Percentiles rank a stretch among this genome's conserved stretches.
These are phyloP conservation scores for Neurospora terricola DNA, from an alignment of 495 filamentous ascomycete genomes.

Conservation along the genomic window DNA sequence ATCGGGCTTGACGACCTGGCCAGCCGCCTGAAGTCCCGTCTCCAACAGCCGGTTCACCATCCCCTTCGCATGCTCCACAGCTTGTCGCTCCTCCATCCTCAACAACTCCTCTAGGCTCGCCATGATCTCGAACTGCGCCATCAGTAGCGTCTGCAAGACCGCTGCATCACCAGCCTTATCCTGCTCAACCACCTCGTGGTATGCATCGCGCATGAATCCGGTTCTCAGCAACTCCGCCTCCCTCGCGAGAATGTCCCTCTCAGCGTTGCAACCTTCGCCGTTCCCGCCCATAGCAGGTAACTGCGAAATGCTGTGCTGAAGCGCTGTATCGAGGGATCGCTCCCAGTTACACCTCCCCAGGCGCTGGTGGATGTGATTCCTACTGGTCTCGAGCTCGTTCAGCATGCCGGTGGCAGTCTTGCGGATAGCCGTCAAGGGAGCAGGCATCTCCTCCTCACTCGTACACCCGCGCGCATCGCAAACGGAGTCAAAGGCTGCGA, in stretches of 20 bases:
- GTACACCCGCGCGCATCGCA: constrained; percentile 52
- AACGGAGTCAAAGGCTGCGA: constrained; percentile 80
- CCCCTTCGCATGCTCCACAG: constrained; percentile 66
- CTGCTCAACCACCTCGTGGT: constrained; percentile 68
- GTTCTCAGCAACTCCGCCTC: constrained; percentile 80
- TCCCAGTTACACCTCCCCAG: constrained; percentile 78
- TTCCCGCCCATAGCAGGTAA: constrained; percentile 62
- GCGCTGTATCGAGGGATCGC: constrained; percentile 68
- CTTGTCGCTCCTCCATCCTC: constrained; percentile 70
- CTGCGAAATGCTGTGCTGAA: constrained; percentile 74
- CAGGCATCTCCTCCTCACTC: constrained; percentile 52
- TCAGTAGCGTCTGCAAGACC: constrained; percentile 69
- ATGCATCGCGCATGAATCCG: constrained; percentile 72
- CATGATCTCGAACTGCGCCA: constrained; percentile 86
- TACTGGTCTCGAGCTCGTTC: constrained; percentile 75
- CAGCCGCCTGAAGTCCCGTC: constrained; percentile 57
- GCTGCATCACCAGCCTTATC: constrained; percentile 72
- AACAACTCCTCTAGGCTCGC: constrained; percentile 70
- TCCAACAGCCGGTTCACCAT: constrained; percentile 72
- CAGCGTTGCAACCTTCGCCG: constrained; percentile 46
- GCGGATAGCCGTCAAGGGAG: constrained; percentile 62
- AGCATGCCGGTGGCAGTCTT: constrained; percentile 82
- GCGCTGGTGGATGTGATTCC: constrained; percentile 81
- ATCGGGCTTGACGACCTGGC: constrained; percentile 84
- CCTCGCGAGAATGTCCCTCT: constrained; percentile 59